Evolutionary conservation across 1,284 basidiomycete genomes (phyloP).

Genomic region (Tylopilus sp.): DNA sequence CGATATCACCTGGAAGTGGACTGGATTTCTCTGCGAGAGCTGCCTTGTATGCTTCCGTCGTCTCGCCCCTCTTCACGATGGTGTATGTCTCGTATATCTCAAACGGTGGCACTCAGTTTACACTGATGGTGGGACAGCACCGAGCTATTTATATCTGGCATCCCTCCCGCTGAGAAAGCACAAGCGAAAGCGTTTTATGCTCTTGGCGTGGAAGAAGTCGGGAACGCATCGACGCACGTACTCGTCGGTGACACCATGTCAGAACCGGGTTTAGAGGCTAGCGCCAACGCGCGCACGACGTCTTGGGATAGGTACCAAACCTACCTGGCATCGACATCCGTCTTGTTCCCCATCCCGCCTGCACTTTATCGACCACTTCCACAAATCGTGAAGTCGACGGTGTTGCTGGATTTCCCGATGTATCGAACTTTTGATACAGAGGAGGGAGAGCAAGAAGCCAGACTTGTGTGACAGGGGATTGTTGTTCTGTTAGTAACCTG

Average conservation of each 20-base stretch:
- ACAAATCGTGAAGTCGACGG: background rate
- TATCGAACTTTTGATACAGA: background rate
- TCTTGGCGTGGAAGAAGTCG: background rate
- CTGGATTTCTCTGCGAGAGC: background rate
- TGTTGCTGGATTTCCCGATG: background rate
- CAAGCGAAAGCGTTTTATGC: background rate
- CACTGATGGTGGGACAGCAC: background rate
- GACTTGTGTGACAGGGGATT: background rate
- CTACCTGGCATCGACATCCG: background rate
- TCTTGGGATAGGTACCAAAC: background rate
- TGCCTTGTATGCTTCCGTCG: background rate
- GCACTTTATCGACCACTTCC: background rate
- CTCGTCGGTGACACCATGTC: background rate
- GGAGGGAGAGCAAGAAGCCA: background rate
- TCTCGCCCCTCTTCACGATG: background rate
- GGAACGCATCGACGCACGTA: background rate
- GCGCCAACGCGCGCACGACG: background rate
- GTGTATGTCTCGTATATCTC: background rate
- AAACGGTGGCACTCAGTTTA: background rate
- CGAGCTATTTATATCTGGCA: background rate
- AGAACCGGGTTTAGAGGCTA: background rate
- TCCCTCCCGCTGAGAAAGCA: background rate
- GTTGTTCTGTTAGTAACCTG: too few relatives aligned
- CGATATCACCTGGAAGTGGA: background rate
- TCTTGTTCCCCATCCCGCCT: background rate